Conservation (phyloP, 1,139 yeast genomes). For the Sugiyamaella xylanicola region DNA sequence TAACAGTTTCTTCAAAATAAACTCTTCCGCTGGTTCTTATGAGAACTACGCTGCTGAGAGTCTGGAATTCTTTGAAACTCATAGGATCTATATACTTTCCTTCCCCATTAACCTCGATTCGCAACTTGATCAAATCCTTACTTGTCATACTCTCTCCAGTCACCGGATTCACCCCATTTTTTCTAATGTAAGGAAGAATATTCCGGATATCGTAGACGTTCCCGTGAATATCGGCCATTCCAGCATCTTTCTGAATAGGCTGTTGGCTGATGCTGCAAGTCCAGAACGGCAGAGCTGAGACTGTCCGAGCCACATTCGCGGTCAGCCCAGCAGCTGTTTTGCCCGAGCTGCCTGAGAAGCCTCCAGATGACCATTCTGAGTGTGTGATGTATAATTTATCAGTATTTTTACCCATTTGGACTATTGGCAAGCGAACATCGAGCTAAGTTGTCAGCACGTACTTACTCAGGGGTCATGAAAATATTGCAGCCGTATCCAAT, state of each 20-base stretch:
- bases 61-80: slow-evolving; percentile 40
- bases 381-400: slow-evolving; percentile 45
- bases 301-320: slow-evolving; percentile 24
- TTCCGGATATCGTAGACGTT: slow-evolving; percentile 42
- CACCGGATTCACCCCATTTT: slow-evolving; percentile 41
- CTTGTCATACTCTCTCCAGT: slow-evolving; percentile 36
- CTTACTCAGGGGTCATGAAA: neutral
- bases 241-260: slow-evolving; percentile 37
- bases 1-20: slow-evolving; percentile 40
- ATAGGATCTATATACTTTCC: slow-evolving; percentile 42
- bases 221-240: slow-evolving; percentile 40
- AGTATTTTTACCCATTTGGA: slow-evolving; percentile 44
- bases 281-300: slow-evolving; percentile 40
- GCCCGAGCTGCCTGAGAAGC: slow-evolving; percentile 36
- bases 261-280: slow-evolving; percentile 43
- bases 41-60: slow-evolving; percentile 39
- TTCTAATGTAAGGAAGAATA: slow-evolving; percentile 40
- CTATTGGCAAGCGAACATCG: neutral
- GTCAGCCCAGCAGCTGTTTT: slow-evolving; percentile 27
- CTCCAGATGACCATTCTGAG: slow-evolving; percentile 42
- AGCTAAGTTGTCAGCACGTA: neutral
- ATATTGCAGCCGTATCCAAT: no score
- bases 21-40: slow-evolving; percentile 42
- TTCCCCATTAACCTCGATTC: slow-evolving; percentile 36
- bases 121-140: slow-evolving; percentile 37